Evolutionary conservation across 805 yeast species (phyloP).

Genomic region (Candida jianshihensis): DNA sequence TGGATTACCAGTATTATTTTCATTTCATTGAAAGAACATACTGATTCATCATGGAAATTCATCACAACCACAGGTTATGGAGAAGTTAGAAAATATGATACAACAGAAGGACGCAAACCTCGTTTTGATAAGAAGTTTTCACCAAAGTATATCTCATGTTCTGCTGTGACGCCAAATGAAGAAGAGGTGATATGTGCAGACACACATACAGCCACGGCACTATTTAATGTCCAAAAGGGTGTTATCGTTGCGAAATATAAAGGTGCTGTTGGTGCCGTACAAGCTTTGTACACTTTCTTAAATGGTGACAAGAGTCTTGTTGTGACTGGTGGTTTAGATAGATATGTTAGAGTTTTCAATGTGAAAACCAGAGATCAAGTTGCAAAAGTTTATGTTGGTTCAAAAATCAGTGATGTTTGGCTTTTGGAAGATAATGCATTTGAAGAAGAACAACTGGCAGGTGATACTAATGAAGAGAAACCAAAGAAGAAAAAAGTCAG

Average conservation of each 20-base stretch:
- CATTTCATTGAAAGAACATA: conserved; percentile 26
- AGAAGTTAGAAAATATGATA: conserved; percentile 66
- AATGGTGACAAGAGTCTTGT: conserved; percentile 35
- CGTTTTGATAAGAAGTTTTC: conserved; percentile 44
- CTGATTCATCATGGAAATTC: conserved; percentile 38
- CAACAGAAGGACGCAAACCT: conserved; percentile 65
- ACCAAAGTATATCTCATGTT: conserved; percentile 44
- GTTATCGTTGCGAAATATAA: conserved; percentile 61
- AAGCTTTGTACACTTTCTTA: conserved; percentile 21
- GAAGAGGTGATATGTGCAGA: conserved; percentile 62
- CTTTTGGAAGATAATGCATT: conserved; percentile 43
- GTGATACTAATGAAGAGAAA: conserved; percentile 16
- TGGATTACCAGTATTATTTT: conserved; percentile 62
- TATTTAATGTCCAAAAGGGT: conserved; percentile 44
- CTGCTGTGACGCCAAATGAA: conserved; percentile 17
- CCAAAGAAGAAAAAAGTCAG: conserved; percentile 28
- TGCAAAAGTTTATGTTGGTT: conserved; percentile 71
- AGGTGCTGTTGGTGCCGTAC: conserved; percentile 72
- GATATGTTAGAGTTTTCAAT: conserved; percentile 77
- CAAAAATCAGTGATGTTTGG: conserved; percentile 52
- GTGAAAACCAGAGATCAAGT: conserved; percentile 44
- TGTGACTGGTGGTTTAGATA: conserved; percentile 79
- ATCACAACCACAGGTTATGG: conserved; percentile 71
- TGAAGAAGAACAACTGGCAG: conserved; percentile 27
- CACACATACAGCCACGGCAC: conserved; percentile 56